Base-by-base conservation (phyloP, 305 asterid genomes). In the Fraxinus baroniana region DNA sequence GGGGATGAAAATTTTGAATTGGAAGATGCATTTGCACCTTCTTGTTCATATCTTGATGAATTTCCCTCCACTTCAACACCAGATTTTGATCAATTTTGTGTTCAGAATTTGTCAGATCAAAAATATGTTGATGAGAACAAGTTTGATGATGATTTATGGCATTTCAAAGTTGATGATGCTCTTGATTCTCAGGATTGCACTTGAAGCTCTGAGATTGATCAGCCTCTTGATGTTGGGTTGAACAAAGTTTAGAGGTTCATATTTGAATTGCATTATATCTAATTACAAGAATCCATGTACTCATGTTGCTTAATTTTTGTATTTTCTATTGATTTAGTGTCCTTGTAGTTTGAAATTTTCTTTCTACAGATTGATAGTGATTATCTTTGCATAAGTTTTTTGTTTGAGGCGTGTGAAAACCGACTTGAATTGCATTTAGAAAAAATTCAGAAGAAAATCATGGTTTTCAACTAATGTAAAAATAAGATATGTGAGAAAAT, bases 161-260 rank as follows among this genome's bases (percentile, higher is more conserved):
- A 84, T 20, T 80, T 86, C 62, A 28, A 68, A 71, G 84, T 30
- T 18, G 15, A n/a, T 30, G 71, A 83, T 71, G 87, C 84, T 86
- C 76, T 79, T 1, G 92, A 84, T 37, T 62, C 83, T 0, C 2
- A 89, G 6, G 94, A 88, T 76, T 79, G 88, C 85, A 86, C 87
- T 79, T 91, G 90, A 91, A 83, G 85, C 68, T 85, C 87, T 26
- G 84, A 84, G 8, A 74, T 89, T 68, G 93, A 91, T 87, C 91
- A 86, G 33, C 91, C 92, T 52, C 88, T 81, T 85, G 84, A 79
- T 39, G 39, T 86, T 76, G 88, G 87, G 52, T 80, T 79, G 70
- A 74, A 79, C 86, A 86, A 86, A 77, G 57, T 70, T 13, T 86
- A 86, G 55, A 46, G 7, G 70, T 77, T 77, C 75, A 12, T 70